phyloP scores from a whole-genome alignment of 2,329 filamentous ascomycete species.

The Fusarium clavum region DNA sequence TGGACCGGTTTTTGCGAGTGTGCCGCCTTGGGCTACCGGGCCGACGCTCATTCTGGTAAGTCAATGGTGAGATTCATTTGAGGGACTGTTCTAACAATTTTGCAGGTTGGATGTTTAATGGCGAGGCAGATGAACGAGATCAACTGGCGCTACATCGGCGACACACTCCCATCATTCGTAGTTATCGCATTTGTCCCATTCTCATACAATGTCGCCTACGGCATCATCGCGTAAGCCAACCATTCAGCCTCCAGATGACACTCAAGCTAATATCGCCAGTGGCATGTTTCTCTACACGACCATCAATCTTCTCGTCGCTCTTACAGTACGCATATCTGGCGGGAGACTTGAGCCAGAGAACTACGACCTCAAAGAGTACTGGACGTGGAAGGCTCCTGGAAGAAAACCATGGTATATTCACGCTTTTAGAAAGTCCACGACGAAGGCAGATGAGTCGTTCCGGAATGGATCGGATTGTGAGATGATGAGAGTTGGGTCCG shows the following conservation, averaged over 20 bases:
- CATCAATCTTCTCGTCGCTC: slow-evolving; percentile 25
- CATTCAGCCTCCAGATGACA: rapidly evolving
- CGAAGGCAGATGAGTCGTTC: neutral
- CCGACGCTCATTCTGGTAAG: slow-evolving; percentile 75
- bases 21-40: slow-evolving; percentile 80
- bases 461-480: slow-evolving; percentile 21
- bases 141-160: slow-evolving; percentile 84
- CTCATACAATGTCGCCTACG: slow-evolving; percentile 85
- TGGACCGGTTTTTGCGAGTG: slow-evolving; percentile 76
- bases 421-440: neutral
- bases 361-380: slow-evolving; percentile 42
- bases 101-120: slow-evolving; percentile 79
- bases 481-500: slow-evolving; percentile 22
- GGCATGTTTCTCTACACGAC: slow-evolving; percentile 35
- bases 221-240: slow-evolving; percentile 69
- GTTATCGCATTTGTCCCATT: slow-evolving; percentile 85
- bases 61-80: too few species aligned
- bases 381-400: slow-evolving; percentile 36
- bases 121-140: slow-evolving; percentile 78
- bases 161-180: slow-evolving; percentile 82
- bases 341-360: slow-evolving; percentile 28
- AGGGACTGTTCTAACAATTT: too few species aligned
- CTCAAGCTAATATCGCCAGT: neutral
- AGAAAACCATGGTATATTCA: slow-evolving; percentile 34
- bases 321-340: slow-evolving; percentile 23